Evolutionary conservation across 306 rosid species (phyloP).

Genomic region (Dryas alaskensis): DNA sequence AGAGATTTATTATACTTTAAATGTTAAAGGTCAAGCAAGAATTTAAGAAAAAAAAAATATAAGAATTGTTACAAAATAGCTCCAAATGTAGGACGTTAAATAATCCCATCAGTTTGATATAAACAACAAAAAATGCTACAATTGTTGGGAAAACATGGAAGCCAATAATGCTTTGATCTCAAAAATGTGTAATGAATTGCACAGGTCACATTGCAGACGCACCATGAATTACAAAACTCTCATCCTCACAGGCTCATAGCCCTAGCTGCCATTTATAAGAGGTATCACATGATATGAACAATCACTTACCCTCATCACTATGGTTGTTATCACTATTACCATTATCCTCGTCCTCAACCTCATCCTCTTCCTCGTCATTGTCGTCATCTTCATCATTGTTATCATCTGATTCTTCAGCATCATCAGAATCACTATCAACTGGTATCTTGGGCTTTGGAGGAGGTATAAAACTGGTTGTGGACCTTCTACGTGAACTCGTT

Average conservation of each 20-base stretch:
- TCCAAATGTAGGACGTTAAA: too few relatives aligned
- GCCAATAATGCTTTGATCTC: too few relatives aligned
- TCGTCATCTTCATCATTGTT: constrained; percentile 36
- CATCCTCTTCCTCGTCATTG: constrained; percentile 50
- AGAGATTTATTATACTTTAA: too few relatives aligned
- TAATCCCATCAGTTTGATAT: too few relatives aligned
- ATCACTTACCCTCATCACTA: constrained; percentile 65
- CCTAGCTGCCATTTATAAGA: not conserved
- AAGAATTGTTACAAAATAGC: too few relatives aligned
- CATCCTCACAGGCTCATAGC: not conserved
- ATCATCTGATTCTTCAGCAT: constrained; percentile 38
- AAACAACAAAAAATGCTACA: too few relatives aligned
- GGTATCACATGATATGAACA: not conserved
- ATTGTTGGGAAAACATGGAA: too few relatives aligned
- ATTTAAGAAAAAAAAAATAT: too few relatives aligned
- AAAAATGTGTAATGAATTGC: not conserved
- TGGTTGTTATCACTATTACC: constrained; percentile 51
- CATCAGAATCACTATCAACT: constrained; percentile 56
- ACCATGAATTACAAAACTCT: not conserved
- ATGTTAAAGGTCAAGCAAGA: too few relatives aligned
- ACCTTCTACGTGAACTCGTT: constrained; percentile 80
- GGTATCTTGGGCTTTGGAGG: constrained; percentile 74
- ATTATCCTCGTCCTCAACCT: constrained; percentile 43
- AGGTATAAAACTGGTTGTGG: constrained; percentile 54
- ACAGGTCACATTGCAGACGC: not conserved